Conservation (phyloP, 192 early-diverging fungal genomes). For the Chytriomyces sp. region DNA sequence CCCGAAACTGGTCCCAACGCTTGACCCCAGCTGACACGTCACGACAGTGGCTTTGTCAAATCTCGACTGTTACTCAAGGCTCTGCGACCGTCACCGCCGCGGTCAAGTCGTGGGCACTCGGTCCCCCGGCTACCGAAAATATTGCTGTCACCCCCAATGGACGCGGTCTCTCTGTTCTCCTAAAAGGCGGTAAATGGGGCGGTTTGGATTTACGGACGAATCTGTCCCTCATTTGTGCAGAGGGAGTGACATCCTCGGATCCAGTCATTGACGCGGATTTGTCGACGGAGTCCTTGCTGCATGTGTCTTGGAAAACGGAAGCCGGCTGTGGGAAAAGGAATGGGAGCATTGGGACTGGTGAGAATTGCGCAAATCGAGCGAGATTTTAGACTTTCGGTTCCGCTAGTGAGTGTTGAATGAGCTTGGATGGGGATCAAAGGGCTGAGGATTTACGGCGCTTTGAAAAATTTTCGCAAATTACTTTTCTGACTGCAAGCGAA, state of each 20-base stretch:
- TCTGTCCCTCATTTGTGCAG: constrained; percentile 1
- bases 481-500: too few species aligned
- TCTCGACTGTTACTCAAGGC: not conserved
- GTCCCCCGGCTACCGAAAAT: not conserved
- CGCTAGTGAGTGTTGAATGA: too few species aligned
- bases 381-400: too few species aligned
- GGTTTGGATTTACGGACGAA: not conserved
- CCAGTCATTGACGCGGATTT: not conserved
- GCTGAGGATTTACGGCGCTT: too few species aligned
- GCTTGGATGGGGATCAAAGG: too few species aligned
- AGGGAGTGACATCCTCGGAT: not conserved
- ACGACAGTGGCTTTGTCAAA: not conserved
- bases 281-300: constrained; percentile 4
- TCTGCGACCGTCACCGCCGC: not conserved
- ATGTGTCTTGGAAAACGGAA: not conserved
- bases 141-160: not conserved
- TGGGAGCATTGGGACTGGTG: not conserved
- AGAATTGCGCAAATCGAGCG: too few species aligned
- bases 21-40: not conserved
- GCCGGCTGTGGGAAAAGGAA: constrained; percentile 7
- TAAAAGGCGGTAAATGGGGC: constrained; percentile 3
- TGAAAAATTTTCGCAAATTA: too few species aligned
- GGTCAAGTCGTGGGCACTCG: not conserved
- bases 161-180: not conserved
- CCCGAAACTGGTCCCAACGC: too few species aligned